These are phyloP conservation scores for Dioscorea cayenensis DNA, from an alignment of 116 monocot species.

Conservation along the genomic window DNA sequence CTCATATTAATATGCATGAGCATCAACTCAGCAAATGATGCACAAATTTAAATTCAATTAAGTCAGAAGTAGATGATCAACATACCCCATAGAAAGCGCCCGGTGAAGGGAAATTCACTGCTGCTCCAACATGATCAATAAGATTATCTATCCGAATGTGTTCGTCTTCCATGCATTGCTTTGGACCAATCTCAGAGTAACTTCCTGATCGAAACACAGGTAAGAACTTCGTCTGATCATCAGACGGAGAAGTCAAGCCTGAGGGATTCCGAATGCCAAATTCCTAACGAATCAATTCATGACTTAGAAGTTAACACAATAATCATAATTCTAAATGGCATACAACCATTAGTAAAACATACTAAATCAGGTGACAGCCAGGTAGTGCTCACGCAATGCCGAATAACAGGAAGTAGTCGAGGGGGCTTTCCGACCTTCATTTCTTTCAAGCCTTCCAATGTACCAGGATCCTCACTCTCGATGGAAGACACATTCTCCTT, in stretches of 20 bases:
- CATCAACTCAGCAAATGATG: neutral
- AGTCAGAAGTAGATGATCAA: neutral
- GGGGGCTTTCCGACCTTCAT: conserved; percentile 34
- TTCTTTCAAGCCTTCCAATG: conserved; percentile 12
- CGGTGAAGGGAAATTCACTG: neutral
- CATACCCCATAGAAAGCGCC: neutral
- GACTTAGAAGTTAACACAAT: neutral
- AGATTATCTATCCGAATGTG: neutral
- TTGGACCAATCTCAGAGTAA: neutral
- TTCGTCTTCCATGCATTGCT: neutral
- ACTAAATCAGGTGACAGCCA: conserved; percentile 8
- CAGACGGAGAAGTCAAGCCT: neutral
- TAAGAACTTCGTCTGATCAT: neutral
- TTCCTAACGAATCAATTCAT: neutral
- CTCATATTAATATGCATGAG: neutral
- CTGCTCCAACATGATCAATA: neutral
- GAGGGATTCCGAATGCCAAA: neutral
- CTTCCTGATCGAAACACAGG: neutral
- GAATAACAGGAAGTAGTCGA: conserved; percentile 29
- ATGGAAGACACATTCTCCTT: conserved; percentile 16
- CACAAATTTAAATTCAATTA: neutral
- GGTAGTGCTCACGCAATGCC: conserved; percentile 34
- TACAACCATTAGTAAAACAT: conserved; percentile 2
- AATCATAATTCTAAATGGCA: neutral
- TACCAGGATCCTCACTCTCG: conserved; percentile 18